Base-by-base conservation (phyloP, 352 stramenopile genomes). In the Phytophthora europaea region DNA sequence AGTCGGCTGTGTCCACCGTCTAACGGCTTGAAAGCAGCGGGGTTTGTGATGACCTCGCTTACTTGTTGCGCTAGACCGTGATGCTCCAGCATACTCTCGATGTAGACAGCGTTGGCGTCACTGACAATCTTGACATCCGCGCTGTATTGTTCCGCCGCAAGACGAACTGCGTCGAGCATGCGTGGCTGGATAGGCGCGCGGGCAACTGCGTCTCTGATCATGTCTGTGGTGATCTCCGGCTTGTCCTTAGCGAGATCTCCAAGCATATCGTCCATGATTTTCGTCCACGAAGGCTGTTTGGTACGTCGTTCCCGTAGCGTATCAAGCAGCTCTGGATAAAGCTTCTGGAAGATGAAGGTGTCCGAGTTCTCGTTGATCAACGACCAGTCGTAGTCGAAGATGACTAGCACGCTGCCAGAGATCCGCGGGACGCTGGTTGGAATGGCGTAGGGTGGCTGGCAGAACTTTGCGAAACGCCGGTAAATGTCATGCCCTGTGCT, bases 361-460 rank as follows among this genome's bases (percentile, higher is more conserved):
- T 96, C 89, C 47, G 89, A 95, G 78, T 96, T 93, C 23, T 91
- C 86, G 67, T 96, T 90, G 55, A 95, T 81, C 51, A 95, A 75
- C 31, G 83, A 95, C 84, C 89, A 94, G 73, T 95, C 89, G 58
- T 93, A 95, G 78, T 95, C 89, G 45, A 95, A 94, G 48, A 94
- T 65, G 34, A 94, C 83, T 33, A 95, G 78, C 15, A 87, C 76
- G 23, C 58, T 60, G 20, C 58, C 48, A 7, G 64, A 56, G n/a
- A 64, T 53, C 57, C 72, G 68, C 26, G 65, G 47, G 6, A 22
- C 5, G 7, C 8, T 31, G 40, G 26, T 62, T 54, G 68, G 57
- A 31, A 73, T 60, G 16, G 12, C 31, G 33, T 67, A 71, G 10
- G 67, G 50, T 47, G 58, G 8, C 34, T 64, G 65, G 26, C 78